Evolutionary conservation across 179 eudicot species (phyloP), one percentile per base, ranked within the genome.

Genomic region (Gypsophila paniculata): DNA sequence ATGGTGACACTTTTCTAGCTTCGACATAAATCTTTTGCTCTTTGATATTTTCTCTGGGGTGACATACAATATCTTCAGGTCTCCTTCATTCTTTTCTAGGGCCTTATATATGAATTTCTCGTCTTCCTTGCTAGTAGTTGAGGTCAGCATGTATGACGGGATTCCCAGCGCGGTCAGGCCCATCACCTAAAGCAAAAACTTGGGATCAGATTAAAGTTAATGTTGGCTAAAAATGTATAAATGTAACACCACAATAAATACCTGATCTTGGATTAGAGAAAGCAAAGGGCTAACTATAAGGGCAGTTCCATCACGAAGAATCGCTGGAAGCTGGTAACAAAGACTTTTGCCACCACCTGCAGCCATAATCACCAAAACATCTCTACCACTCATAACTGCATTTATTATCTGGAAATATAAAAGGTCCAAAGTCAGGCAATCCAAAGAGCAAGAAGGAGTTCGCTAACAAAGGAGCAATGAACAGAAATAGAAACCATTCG

Each of bases 311-410:
- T 90, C 84, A 72, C 77, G 84, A 69, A 94, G 89, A 83, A 90
- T 69, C 73, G 99, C 97, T 38, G 97, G 99, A 78, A 94, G 99
- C 84, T 94, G 99, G 83, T 94, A 94, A 79, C 99, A 94, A 8
- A 94, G 88, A 83, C 99, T 94, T 87, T 94, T 94, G 68, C 99
- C 99, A 55, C 99, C 99, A 70, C 99, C 99, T 74, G 99, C 97
- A 66, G 99, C 99, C 99, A 94, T 94, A 72, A 94, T 94, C 62
- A 94, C 99, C 76, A 94, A 80, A 71, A 91, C 95, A 80, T 94
- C 96, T 80, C 88, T 90, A 29, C 92, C 87, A 21, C 95, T 88
- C 99, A 94, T 86, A 67, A 89, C 77, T 74, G 97, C 93, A 83
- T 94, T 94, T 69, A 94, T 77, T 54, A 94, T 91, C 97, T 94